These are phyloP conservation scores for Lyophyllum atratum DNA, from an alignment of 768 basidiomycete genomes.

Conservation along the genomic window DNA sequence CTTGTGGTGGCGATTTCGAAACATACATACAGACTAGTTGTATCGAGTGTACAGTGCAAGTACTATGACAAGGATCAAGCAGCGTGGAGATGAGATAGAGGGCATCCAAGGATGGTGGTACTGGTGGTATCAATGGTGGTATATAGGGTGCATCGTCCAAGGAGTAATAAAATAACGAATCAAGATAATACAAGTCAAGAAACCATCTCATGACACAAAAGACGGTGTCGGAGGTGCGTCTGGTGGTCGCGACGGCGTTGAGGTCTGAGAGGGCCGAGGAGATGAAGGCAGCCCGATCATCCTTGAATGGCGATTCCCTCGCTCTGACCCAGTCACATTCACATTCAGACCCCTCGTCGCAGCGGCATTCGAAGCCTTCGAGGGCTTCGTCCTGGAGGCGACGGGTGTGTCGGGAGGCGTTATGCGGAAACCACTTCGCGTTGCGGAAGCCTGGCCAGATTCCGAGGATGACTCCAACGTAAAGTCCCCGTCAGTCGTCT, in stretches of 20 bases:
- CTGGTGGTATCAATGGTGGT: slow-evolving; percentile 18
- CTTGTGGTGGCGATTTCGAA: background rate
- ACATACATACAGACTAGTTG: background rate
- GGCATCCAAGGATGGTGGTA: slow-evolving; percentile 9
- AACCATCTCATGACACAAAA: slow-evolving; percentile 21
- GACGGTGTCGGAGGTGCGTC: slow-evolving; percentile 26
- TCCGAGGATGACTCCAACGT: slow-evolving; percentile 50
- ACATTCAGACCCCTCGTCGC: slow-evolving; percentile 75
- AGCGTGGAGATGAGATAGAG: slow-evolving; percentile 12
- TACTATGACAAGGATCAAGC: slow-evolving; percentile 13
- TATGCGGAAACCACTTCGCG: slow-evolving; percentile 30
- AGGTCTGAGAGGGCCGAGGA: slow-evolving; percentile 41
- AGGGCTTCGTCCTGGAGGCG: slow-evolving; percentile 39
- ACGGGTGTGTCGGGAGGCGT: slow-evolving; percentile 45
- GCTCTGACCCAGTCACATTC: slow-evolving; percentile 48
- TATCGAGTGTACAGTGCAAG: slow-evolving; percentile 1
- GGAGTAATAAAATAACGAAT: slow-evolving; percentile 11
- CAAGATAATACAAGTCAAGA: background rate
- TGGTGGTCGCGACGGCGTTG: slow-evolving; percentile 36
- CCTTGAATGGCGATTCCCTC: slow-evolving; percentile 63
- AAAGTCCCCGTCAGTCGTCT: slow-evolving; percentile 62
- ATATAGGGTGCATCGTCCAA: slow-evolving; percentile 14
- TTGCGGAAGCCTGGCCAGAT: slow-evolving; percentile 38
- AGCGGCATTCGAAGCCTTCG: slow-evolving; percentile 61
- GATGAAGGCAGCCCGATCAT: slow-evolving; percentile 65